Evolutionary conservation across 1,284 basidiomycete species (phyloP).

Genomic region (Lignosus rhinocerotis): DNA sequence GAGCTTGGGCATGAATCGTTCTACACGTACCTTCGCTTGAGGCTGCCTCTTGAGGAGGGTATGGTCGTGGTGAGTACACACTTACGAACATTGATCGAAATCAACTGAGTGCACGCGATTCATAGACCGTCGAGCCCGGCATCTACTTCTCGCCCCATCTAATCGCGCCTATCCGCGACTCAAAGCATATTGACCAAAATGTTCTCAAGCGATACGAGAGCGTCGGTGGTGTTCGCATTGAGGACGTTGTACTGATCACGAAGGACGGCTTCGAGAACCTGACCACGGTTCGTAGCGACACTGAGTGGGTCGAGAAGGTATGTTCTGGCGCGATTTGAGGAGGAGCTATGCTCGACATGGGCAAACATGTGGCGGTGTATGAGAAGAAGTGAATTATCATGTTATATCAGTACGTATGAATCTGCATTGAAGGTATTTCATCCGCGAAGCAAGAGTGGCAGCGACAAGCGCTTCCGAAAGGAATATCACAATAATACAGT

Average conservation of each 20-base stretch:
- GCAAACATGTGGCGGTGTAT: no score
- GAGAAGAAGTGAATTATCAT: no score
- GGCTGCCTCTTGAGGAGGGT: constrained; percentile 67
- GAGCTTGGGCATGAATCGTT: constrained; percentile 60
- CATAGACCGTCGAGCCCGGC: constrained; percentile 74
- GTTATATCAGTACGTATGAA: no score
- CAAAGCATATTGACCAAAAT: constrained; percentile 69
- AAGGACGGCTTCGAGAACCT: constrained; percentile 71
- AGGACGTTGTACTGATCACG: constrained; percentile 83
- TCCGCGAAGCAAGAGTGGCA: no score
- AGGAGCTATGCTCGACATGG: no score
- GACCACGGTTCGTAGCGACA: constrained; percentile 78
- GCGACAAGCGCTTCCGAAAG: no score
- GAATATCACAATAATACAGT: no score
- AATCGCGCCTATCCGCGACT: constrained; percentile 66
- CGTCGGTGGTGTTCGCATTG: constrained; percentile 88
- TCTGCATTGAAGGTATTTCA: no score
- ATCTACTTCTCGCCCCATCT: constrained; percentile 85
- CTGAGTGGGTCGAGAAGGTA: constrained; percentile 75
- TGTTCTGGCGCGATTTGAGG: constrained; percentile 61
- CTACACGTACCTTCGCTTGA: constrained; percentile 76
- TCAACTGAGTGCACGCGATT: neutral
- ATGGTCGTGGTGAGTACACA: constrained; percentile 76
- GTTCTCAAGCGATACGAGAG: constrained; percentile 72
- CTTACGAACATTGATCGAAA: neutral